Evolutionary conservation across 2,329 filamentous ascomycete genomes (phyloP).

Genomic region (Ophiostoma triangulosporum): DNA sequence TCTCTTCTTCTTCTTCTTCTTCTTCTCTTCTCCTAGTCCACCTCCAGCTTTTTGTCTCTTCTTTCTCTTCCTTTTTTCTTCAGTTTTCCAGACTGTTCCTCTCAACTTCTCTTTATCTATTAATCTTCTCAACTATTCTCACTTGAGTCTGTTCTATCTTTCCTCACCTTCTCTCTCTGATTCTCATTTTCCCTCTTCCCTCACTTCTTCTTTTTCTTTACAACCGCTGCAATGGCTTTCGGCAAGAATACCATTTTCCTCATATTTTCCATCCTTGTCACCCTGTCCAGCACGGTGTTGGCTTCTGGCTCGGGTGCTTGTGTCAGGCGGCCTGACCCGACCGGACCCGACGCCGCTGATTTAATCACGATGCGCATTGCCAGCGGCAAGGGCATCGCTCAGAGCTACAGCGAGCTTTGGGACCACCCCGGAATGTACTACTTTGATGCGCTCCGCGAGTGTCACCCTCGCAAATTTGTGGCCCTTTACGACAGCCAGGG

Average conservation of each 20-base stretch:
- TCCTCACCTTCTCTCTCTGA: background rate
- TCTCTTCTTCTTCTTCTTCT: no score
- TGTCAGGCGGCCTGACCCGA: background rate
- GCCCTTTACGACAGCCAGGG: background rate
- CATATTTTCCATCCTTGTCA: no score
- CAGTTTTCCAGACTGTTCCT: no score
- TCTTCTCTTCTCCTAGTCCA: no score
- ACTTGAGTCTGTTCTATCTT: background rate
- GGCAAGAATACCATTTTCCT: background rate
- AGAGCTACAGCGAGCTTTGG: background rate
- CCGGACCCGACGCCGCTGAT: background rate
- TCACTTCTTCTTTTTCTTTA: no score
- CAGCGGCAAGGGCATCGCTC: background rate
- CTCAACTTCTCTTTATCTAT: no score
- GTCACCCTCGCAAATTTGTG: background rate
- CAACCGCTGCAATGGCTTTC: background rate
- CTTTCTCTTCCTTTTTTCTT: no score
- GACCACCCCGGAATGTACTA: background rate
- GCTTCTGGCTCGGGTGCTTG: background rate
- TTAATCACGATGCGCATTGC: background rate
- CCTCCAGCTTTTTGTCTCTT: no score
- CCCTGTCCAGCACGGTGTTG: no score
- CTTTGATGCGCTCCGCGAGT: background rate
- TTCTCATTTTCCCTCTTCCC: no score
- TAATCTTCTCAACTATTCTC: no score